phyloP scores from a whole-genome alignment of 805 yeast genomes.

The Starmerella apicola region DNA sequence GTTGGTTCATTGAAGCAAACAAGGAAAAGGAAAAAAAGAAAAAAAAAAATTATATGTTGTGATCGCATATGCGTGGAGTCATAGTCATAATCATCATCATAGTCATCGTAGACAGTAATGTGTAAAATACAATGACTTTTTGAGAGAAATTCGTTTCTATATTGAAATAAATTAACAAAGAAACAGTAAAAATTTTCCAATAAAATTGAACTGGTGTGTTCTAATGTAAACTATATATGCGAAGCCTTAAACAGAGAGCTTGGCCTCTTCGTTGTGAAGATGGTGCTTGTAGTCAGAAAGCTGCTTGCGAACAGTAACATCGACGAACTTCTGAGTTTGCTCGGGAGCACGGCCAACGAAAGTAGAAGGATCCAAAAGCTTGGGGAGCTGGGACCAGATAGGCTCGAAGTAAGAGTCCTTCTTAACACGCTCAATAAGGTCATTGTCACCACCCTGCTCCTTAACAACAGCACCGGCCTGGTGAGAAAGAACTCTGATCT shows the following conservation, averaged over 20 bases:
- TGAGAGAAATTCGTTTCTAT: too few relatives aligned
- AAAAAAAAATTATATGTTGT: too few relatives aligned
- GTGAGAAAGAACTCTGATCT: constrained; percentile 90
- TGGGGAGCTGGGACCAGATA: constrained; percentile 70
- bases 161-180: too few relatives aligned
- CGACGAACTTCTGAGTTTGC: constrained; percentile 88
- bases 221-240: background rate
- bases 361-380: constrained; percentile 77
- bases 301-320: constrained; percentile 72
- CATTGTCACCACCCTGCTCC: constrained; percentile 97
- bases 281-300: constrained; percentile 49
- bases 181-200: too few relatives aligned
- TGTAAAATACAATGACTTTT: too few relatives aligned
- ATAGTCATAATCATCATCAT: too few relatives aligned
- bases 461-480: constrained; percentile 96
- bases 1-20: too few relatives aligned
- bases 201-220: too few relatives aligned
- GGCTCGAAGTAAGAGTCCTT: constrained; percentile 75
- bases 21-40: too few relatives aligned
- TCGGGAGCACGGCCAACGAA: constrained; percentile 98
- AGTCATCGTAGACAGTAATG: too few relatives aligned
- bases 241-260: constrained; percentile 55
- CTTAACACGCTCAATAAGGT: constrained; percentile 77
- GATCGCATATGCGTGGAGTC: too few relatives aligned
- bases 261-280: constrained; percentile 56